Evolutionary conservation across 2,329 filamentous ascomycete genomes (phyloP).

Genomic region (Fusarium beomiforme): DNA sequence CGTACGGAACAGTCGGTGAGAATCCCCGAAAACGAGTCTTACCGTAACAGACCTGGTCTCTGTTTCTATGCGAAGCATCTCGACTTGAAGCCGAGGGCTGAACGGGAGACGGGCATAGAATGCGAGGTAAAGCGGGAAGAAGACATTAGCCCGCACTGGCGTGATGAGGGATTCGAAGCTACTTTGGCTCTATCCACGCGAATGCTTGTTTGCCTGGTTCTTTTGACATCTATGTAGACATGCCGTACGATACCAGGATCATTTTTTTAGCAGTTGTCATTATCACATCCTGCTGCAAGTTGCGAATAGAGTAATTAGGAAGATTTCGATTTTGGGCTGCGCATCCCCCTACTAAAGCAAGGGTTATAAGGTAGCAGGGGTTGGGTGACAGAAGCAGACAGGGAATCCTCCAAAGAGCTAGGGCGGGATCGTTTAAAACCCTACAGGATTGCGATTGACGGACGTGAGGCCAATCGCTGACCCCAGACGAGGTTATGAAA

Average conservation of each 20-base stretch:
- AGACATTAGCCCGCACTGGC: constrained; percentile 41
- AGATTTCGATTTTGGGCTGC: constrained; percentile 16
- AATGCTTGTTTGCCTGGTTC: constrained; percentile 30
- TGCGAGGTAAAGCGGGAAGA: constrained; percentile 41
- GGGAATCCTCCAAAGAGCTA: constrained; percentile 16
- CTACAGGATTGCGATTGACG: constrained; percentile 45
- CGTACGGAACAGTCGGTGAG: constrained; percentile 42
- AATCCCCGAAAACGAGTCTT: constrained; percentile 29
- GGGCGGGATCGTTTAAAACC: constrained; percentile 34
- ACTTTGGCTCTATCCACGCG: constrained; percentile 12
- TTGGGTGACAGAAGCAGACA: constrained; percentile 18
- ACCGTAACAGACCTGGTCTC: constrained; percentile 26
- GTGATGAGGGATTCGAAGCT: constrained; percentile 27
- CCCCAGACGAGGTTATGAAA: constrained; percentile 21
- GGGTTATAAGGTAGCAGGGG: constrained; percentile 12
- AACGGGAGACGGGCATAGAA: constrained; percentile 39
- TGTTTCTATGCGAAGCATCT: constrained; percentile 39
- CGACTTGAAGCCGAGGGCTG: constrained; percentile 34
- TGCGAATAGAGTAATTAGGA: not conserved
- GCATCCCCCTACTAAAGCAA: not conserved
- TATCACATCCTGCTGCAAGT: not conserved
- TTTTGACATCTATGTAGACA: constrained; percentile 6
- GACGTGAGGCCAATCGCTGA: constrained; percentile 42
- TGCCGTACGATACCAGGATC: constrained; percentile 10
- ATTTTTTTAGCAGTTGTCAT: constrained; percentile 20